Evolutionary conservation across 2,329 filamentous ascomycete species (phyloP).

Genomic region (Furcasterigmium furcatum): DNA sequence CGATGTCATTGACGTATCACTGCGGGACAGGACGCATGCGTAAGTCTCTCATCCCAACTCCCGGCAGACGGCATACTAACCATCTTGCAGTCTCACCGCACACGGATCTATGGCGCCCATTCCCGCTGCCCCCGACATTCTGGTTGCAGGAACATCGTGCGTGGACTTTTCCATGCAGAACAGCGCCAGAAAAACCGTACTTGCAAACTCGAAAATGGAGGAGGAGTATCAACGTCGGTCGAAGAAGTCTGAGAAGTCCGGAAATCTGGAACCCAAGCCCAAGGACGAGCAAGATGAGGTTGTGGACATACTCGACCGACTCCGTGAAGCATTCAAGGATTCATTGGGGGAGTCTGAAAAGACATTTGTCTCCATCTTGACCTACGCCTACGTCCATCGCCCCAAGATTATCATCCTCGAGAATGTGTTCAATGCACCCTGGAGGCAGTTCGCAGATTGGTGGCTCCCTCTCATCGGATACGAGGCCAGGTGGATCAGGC

Average conservation of each 20-base stretch:
- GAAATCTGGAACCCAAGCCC: neutral
- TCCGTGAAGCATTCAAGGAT: neutral
- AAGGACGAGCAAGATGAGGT: conserved; percentile 36
- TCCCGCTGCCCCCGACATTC: conserved; percentile 56
- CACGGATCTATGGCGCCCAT: conserved; percentile 58
- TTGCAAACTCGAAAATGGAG: conserved; percentile 42
- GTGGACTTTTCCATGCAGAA: conserved; percentile 73
- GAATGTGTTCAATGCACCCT: conserved; percentile 63
- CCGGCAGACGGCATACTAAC: conserved; percentile 6
- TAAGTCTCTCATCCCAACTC: conserved; percentile 31
- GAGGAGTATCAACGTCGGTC: conserved; percentile 43
- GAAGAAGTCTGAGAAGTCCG: neutral
- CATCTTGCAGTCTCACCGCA: conserved; percentile 43
- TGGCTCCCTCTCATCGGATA: conserved; percentile 52
- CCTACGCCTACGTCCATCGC: conserved; percentile 49
- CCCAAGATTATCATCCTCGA: conserved; percentile 69
- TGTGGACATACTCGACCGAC: conserved; percentile 34
- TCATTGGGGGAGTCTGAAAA: conserved; percentile 53
- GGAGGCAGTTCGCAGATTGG: conserved; percentile 43
- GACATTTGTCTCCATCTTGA: conserved; percentile 61
- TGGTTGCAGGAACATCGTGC: conserved; percentile 73
- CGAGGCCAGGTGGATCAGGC: conserved; percentile 36
- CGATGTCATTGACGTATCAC: conserved; percentile 54
- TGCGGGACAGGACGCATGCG: conserved; percentile 31
- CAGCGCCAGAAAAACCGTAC: conserved; percentile 35